Percentiles rank a stretch among this genome's conserved stretches.
Evolutionary conservation across 495 filamentous ascomycete species (phyloP).

Genomic region (Hypoxylon lienhwacheense): DNA sequence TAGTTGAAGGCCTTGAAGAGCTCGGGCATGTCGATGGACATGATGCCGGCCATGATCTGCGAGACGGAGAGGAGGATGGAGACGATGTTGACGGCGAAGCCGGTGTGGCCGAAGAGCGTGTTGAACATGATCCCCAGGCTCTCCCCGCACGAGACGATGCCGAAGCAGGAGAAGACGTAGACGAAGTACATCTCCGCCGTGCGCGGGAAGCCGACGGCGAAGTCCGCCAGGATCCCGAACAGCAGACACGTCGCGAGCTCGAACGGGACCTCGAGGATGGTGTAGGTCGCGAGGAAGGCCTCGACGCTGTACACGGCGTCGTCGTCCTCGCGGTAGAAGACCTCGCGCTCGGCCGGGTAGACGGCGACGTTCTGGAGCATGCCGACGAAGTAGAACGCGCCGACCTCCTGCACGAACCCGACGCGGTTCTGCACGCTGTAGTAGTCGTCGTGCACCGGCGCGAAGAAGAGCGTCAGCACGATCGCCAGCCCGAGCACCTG

Average conservation of each 20-base stretch:
- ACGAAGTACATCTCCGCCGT: conserved; percentile 65
- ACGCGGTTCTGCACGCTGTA: conserved; percentile 68
- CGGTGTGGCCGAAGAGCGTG: conserved; percentile 70
- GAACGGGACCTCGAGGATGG: conserved; percentile 67
- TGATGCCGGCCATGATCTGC: conserved; percentile 66
- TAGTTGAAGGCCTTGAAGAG: conserved; percentile 70
- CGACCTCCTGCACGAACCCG: conserved; percentile 69
- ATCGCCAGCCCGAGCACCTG: conserved; percentile 68
- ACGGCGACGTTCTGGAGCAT: conserved; percentile 78
- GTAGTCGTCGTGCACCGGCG: conserved; percentile 68
- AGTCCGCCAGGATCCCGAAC: conserved; percentile 60
- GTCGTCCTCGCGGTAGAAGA: conserved; percentile 70
- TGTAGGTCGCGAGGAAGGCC: conserved; percentile 69
- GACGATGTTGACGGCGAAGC: conserved; percentile 72
- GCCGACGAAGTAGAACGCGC: conserved; percentile 72
- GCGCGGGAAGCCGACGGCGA: conserved; percentile 64
- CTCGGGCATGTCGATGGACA: conserved; percentile 65
- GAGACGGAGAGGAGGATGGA: conserved; percentile 65
- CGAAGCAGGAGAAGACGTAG: conserved; percentile 66
- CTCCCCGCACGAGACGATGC: conserved; percentile 72
- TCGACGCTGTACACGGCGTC: conserved; percentile 67
- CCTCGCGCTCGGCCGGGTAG: conserved; percentile 68
- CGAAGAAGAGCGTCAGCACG: conserved; percentile 70
- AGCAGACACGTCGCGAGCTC: conserved; percentile 65
- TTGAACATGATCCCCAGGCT: conserved; percentile 79